Evolutionary conservation across 75 land plant species (phyloP).

Genomic region (Isoetes taiwanensis): DNA sequence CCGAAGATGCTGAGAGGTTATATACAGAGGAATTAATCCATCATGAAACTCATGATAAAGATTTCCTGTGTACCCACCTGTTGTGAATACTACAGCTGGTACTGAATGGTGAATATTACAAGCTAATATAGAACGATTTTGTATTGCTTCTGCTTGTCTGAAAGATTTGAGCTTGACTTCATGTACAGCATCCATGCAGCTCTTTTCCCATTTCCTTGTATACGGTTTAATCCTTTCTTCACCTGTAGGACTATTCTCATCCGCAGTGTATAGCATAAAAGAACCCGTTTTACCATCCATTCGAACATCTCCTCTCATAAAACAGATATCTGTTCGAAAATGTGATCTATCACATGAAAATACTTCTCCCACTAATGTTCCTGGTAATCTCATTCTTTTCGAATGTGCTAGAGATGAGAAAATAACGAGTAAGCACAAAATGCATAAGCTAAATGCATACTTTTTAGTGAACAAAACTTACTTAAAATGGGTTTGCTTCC

Average conservation of each 20-base stretch:
- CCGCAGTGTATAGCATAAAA: neutral
- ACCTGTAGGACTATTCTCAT: conserved; percentile 1
- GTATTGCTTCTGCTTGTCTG: neutral
- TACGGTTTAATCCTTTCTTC: conserved; percentile 67
- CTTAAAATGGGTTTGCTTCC: too few species aligned
- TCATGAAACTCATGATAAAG: conserved; percentile 53
- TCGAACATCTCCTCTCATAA: conserved; percentile 57
- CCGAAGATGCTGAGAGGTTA: conserved; percentile 23
- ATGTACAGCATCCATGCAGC: conserved; percentile 53
- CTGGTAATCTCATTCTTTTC: too few species aligned
- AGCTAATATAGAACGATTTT: neutral
- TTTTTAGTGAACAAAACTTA: too few species aligned
- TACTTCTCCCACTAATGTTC: too few species aligned
- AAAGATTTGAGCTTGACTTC: conserved; percentile 31
- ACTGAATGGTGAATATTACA: conserved; percentile 37
- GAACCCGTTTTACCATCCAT: conserved; percentile 1
- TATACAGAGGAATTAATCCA: conserved; percentile 29
- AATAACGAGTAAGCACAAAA: too few species aligned
- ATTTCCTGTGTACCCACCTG: conserved; percentile 56
- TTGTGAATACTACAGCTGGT: conserved; percentile 43
- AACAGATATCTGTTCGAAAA: conserved; percentile 47
- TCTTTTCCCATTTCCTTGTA: conserved; percentile 80
- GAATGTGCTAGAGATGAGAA: too few species aligned
- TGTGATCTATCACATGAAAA: conserved; percentile 50
- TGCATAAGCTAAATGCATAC: too few species aligned